Conservation (phyloP, 2,329 filamentous ascomycete species). For the Cladophialophora exuberans region DNA sequence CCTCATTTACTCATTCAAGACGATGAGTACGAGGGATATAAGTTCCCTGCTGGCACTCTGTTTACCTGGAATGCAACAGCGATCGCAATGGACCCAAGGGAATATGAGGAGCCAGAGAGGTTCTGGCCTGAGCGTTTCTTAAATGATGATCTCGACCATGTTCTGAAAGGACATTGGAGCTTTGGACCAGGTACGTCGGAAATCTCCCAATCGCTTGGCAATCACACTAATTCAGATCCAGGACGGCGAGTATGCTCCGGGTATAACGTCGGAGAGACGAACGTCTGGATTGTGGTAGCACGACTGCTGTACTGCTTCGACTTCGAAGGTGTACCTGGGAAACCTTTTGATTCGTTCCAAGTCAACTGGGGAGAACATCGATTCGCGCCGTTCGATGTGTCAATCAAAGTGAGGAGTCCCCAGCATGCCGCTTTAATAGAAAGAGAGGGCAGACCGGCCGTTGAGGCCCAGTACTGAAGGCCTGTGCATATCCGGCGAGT, state of each 20-base stretch:
- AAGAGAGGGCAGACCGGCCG: slow-evolving; percentile 21
- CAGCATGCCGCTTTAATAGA: slow-evolving; percentile 32
- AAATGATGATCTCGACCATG: slow-evolving; percentile 33
- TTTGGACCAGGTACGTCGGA: slow-evolving; percentile 26
- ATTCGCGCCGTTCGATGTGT: slow-evolving; percentile 37
- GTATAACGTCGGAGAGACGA: slow-evolving; percentile 28
- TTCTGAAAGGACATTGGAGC: slow-evolving; percentile 36
- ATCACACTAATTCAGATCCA: neutral
- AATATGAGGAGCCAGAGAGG: slow-evolving; percentile 29
- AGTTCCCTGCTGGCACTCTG: slow-evolving; percentile 54
- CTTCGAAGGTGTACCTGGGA: slow-evolving; percentile 24
- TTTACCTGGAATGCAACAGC: slow-evolving; percentile 51
- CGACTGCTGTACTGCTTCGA: slow-evolving; percentile 30
- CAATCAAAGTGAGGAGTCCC: slow-evolving; percentile 32
- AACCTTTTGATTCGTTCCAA: slow-evolving; percentile 21
- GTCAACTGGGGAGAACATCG: slow-evolving; percentile 25
- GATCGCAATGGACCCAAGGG: slow-evolving; percentile 46
- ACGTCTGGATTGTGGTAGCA: slow-evolving; percentile 26
- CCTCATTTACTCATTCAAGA: slow-evolving; percentile 36
- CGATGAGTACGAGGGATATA: slow-evolving; percentile 47
- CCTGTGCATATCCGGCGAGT: too few relatives aligned
- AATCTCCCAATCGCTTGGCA: neutral
- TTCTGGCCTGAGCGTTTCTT: slow-evolving; percentile 30
- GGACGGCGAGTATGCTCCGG: slow-evolving; percentile 27
- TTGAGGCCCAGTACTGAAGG: slow-evolving; percentile 24